Conservation (phyloP, 1,284 basidiomycete genomes). For the Cerioporus squamosus region DNA sequence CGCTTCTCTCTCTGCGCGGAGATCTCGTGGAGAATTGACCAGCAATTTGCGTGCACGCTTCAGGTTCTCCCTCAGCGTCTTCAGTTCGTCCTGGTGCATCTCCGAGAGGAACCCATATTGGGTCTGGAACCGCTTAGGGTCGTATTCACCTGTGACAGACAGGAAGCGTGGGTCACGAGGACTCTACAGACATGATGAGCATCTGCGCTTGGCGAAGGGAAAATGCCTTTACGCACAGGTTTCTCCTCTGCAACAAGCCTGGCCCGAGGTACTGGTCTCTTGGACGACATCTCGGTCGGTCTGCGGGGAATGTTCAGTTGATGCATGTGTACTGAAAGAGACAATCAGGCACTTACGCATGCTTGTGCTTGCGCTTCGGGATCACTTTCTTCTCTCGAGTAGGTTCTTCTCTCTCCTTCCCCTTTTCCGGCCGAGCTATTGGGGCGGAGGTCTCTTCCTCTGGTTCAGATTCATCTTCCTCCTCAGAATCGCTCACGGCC, state of each 20-base stretch:
- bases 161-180: constrained; percentile 92
- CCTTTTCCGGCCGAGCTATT: constrained; percentile 24
- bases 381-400: constrained; percentile 47
- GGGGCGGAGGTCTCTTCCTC: constrained; percentile 18
- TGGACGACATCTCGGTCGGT: constrained; percentile 85
- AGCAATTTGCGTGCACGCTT: constrained; percentile 74
- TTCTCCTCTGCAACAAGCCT: constrained; percentile 79
- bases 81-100: constrained; percentile 71
- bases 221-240: constrained; percentile 48
- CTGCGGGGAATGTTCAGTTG: constrained; percentile 43
- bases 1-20: constrained; percentile 65
- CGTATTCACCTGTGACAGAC: constrained; percentile 74
- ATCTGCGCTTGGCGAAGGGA: background rate
- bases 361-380: constrained; percentile 78
- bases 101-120: constrained; percentile 84
- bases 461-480: constrained; percentile 33
- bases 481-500: constrained; percentile 33
- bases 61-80: constrained; percentile 67
- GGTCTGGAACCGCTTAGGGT: constrained; percentile 68
- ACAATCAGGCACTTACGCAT: constrained; percentile 73
- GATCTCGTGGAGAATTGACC: constrained; percentile 63
- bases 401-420: constrained; percentile 36
- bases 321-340: background rate
- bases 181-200: constrained; percentile 48
- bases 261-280: constrained; percentile 82